Evolutionary conservation across 2,329 filamentous ascomycete species (phyloP).

Genomic region (Microascus cirrosus): DNA sequence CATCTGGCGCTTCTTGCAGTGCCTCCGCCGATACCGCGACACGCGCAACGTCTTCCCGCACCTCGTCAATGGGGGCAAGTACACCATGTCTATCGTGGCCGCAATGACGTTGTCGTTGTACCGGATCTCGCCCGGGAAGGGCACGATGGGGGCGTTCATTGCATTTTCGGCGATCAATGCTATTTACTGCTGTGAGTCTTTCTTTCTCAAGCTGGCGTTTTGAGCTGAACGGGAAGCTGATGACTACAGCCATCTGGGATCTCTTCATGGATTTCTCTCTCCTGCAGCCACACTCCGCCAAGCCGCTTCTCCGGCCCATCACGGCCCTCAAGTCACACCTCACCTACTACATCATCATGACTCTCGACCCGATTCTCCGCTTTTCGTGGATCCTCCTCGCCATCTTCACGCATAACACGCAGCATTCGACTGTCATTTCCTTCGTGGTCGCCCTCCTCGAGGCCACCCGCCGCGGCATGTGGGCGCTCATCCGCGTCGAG

Average conservation of each 20-base stretch:
- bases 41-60: conserved; percentile 85
- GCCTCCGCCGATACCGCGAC: conserved; percentile 78
- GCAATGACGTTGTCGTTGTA: conserved; percentile 74
- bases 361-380: conserved; percentile 71
- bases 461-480: conserved; percentile 74
- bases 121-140: conserved; percentile 53
- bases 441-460: conserved; percentile 73
- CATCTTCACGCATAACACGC: conserved; percentile 66
- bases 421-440: conserved; percentile 73
- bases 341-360: conserved; percentile 80
- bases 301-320: conserved; percentile 62
- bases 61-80: conserved; percentile 86
- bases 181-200: conserved; percentile 60
- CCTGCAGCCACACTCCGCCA: conserved; percentile 61
- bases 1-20: conserved; percentile 86
- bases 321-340: conserved; percentile 68
- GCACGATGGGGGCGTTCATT: conserved; percentile 62
- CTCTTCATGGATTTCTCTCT: conserved; percentile 93
- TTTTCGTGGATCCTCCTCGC: conserved; percentile 94
- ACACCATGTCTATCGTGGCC: conserved; percentile 70
- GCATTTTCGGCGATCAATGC: conserved; percentile 72
- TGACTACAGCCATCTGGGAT: conserved; percentile 67
- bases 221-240: conserved; percentile 1
- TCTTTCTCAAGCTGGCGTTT: background rate
- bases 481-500: conserved; percentile 88